phyloP scores from a whole-genome alignment of 371 early-diverging fungal genomes.

The Mucor saturninus region DNA sequence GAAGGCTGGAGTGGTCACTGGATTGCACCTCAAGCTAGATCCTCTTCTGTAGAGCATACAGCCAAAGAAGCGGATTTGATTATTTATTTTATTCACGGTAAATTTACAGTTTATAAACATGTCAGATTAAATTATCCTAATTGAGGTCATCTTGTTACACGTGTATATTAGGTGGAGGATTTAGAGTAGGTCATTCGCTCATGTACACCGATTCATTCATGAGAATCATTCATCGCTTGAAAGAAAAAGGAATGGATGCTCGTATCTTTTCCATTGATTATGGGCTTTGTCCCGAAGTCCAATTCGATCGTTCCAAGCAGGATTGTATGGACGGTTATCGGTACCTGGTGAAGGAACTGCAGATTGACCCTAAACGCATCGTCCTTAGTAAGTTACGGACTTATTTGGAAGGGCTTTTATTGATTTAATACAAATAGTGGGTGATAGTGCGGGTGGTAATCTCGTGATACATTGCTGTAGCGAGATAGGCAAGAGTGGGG shows the following conservation, averaged over 20 bases:
- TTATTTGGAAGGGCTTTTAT: too few species aligned
- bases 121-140: constrained; percentile 1
- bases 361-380: constrained; percentile 32
- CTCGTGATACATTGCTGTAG: constrained; percentile 21
- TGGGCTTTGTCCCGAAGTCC: constrained; percentile 20
- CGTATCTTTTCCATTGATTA: constrained; percentile 40
- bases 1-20: constrained; percentile 24
- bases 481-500: too few species aligned
- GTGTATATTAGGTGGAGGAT: constrained; percentile 32
- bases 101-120: background rate
- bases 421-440: constrained; percentile 25
- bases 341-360: constrained; percentile 36
- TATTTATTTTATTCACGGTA: constrained; percentile 45
- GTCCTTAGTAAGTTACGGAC: constrained; percentile 30
- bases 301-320: constrained; percentile 22
- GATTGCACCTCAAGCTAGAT: constrained; percentile 15
- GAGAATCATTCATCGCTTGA: constrained; percentile 25
- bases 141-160: background rate
- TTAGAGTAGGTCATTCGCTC: constrained; percentile 31
- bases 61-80: constrained; percentile 29
- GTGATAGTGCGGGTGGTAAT: constrained; percentile 50
- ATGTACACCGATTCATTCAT: constrained; percentile 39
- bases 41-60: constrained; percentile 18
- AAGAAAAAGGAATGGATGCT: constrained; percentile 25
- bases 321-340: constrained; percentile 34